Percentiles rank a stretch among this genome's conserved stretches.
These are phyloP conservation scores for Cladobotryum protrusum DNA, from an alignment of 2,329 filamentous ascomycete species.

Conservation along the genomic window DNA sequence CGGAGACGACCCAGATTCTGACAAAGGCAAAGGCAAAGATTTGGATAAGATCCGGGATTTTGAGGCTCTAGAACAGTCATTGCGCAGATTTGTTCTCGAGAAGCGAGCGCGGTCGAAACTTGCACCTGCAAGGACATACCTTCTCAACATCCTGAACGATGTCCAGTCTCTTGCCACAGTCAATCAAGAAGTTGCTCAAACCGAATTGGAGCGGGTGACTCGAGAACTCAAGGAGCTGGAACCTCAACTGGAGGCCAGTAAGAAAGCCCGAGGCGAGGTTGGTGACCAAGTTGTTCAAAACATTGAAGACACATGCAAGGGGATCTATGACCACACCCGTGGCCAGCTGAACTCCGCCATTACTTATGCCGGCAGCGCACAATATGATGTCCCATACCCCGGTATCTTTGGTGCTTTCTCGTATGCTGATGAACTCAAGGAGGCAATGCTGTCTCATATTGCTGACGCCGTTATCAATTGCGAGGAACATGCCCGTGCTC, in stretches of 20 bases:
- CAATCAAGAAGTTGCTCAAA: conserved; percentile 79
- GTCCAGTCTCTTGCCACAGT: conserved; percentile 75
- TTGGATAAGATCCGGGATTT: conserved; percentile 87
- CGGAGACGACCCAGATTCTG: conserved; percentile 51
- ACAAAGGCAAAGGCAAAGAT: conserved; percentile 76
- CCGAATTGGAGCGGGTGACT: conserved; percentile 77
- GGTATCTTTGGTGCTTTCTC: conserved; percentile 80
- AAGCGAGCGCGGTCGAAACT: conserved; percentile 94
- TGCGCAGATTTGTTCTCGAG: conserved; percentile 89
- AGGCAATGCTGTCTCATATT: conserved; percentile 86
- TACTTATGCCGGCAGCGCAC: conserved; percentile 61
- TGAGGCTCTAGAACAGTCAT: conserved; percentile 77
- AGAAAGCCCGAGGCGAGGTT: conserved; percentile 71
- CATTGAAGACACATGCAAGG: conserved; percentile 78
- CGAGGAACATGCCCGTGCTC: conserved; percentile 76
- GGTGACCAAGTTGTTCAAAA: conserved; percentile 73
- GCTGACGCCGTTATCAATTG: conserved; percentile 70
- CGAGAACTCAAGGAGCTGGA: conserved; percentile 76
- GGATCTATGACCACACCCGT: conserved; percentile 80
- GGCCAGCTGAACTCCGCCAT: conserved; percentile 71
- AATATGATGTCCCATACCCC: conserved; percentile 79
- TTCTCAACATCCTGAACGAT: conserved; percentile 88
- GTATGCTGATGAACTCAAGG: conserved; percentile 88
- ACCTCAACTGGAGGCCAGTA: conserved; percentile 76
- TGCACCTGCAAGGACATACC: conserved; percentile 89